Conservation (phyloP, 768 basidiomycete species). For the Aureoboletus auriporus region DNA sequence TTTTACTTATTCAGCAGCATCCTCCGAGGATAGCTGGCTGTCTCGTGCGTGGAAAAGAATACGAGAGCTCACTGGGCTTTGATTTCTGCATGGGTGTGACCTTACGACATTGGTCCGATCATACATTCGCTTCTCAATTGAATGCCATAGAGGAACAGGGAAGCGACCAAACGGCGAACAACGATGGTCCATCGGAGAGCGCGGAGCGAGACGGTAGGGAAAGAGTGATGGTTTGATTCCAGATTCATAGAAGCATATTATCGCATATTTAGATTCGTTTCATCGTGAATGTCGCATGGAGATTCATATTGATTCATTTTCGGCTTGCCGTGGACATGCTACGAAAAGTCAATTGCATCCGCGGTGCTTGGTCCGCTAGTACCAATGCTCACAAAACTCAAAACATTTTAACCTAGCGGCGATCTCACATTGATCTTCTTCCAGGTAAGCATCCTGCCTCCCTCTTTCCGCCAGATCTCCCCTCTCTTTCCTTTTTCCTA, state of each 20-base stretch:
- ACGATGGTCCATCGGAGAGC: constrained; percentile 35
- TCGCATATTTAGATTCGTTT: constrained; percentile 18
- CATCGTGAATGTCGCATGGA: constrained; percentile 17
- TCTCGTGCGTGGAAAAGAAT: constrained; percentile 66
- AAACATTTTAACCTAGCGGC: constrained; percentile 21
- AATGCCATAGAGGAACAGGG: constrained; percentile 23
- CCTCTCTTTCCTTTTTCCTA: constrained; percentile 5
- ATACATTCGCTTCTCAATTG: constrained; percentile 27
- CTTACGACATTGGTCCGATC: constrained; percentile 25
- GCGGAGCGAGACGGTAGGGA: constrained; percentile 42
- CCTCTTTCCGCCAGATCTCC: constrained; percentile 10
- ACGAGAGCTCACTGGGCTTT: constrained; percentile 67
- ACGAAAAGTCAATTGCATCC: constrained; percentile 5
- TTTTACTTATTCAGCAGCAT: constrained; percentile 55
- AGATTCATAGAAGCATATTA: constrained; percentile 30
- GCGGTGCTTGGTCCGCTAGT: constrained; percentile 8
- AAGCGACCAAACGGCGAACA: constrained; percentile 23
- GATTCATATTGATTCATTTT: constrained; percentile 5
- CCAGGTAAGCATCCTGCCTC: constrained; percentile 12
- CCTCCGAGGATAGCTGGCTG: constrained; percentile 59
- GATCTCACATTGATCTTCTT: constrained; percentile 30
- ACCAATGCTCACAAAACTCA: constrained; percentile 8
- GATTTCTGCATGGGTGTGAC: constrained; percentile 53
- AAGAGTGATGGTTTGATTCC: constrained; percentile 45
- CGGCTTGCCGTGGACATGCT: constrained; percentile 15